Evolutionary conservation across 768 basidiomycete genomes (phyloP).

Genomic region (Russula foetens): DNA sequence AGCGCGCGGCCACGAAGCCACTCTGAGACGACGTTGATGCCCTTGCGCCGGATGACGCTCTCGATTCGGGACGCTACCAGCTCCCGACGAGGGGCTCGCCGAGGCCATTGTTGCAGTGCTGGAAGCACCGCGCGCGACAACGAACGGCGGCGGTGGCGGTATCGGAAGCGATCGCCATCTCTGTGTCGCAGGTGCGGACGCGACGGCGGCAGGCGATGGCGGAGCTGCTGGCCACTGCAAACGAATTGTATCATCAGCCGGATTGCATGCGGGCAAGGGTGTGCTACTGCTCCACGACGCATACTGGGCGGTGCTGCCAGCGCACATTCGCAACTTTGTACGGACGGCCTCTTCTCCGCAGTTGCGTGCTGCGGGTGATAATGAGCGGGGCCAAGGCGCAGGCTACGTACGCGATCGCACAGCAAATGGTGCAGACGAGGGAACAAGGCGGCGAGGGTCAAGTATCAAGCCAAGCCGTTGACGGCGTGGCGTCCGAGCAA

Average conservation of each 20-base stretch:
- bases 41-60: conserved; percentile 9
- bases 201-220: conserved; percentile 24
- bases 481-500: too few relatives aligned
- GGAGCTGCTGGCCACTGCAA: conserved; percentile 40
- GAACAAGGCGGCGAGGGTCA: conserved; percentile 22
- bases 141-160: not conserved
- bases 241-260: conserved; percentile 44
- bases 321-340: conserved; percentile 63
- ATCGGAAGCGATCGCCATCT: not conserved
- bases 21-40: conserved; percentile 12
- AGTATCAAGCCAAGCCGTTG: too few relatives aligned
- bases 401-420: conserved; percentile 62
- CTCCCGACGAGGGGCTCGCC: conserved; percentile 18
- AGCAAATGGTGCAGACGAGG: conserved; percentile 50
- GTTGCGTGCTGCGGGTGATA: conserved; percentile 26
- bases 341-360: conserved; percentile 31
- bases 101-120: conserved; percentile 20
- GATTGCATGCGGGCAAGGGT: conserved; percentile 17
- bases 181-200: conserved; percentile 9
- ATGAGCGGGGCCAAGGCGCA: conserved; percentile 39
- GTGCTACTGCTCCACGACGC: conserved; percentile 43
- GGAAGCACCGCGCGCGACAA: conserved; percentile 7
- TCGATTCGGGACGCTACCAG: conserved; percentile 15
- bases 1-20: not conserved
- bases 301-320: conserved; percentile 63